phyloP scores from a whole-genome alignment of 2,329 filamentous ascomycete genomes.

The Phaeosphaeria sp. region DNA sequence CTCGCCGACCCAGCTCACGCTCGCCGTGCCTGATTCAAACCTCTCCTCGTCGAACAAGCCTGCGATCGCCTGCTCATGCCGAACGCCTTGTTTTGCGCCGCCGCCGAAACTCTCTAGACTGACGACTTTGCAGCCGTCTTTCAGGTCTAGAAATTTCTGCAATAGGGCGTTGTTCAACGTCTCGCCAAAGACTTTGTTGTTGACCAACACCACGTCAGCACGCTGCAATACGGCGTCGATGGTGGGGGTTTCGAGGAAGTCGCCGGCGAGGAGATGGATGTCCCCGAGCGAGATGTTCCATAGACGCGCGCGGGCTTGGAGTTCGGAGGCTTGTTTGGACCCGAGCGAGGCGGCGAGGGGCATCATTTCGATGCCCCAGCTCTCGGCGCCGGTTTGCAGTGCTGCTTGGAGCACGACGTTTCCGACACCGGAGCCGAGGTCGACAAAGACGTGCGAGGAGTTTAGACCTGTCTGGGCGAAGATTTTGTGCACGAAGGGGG shows the following conservation, averaged over 20 bases:
- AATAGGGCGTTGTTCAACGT: constrained; percentile 84
- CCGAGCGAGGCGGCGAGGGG: constrained; percentile 85
- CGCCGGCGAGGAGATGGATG: constrained; percentile 80
- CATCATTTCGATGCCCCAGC: constrained; percentile 98
- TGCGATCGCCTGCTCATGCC: constrained; percentile 80
- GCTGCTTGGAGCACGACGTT: constrained; percentile 96
- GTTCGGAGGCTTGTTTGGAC: constrained; percentile 80
- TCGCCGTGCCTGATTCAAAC: constrained; percentile 71
- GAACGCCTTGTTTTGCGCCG: constrained; percentile 73
- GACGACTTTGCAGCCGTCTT: constrained; percentile 86
- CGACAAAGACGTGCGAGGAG: constrained; percentile 87
- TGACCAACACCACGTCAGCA: constrained; percentile 95
- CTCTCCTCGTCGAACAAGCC: constrained; percentile 81
- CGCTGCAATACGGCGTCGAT: constrained; percentile 78
- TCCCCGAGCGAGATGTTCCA: constrained; percentile 86
- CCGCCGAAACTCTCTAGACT: constrained; percentile 88
- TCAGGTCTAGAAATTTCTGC: constrained; percentile 91
- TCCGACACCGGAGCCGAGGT: constrained; percentile 93
- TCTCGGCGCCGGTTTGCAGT: constrained; percentile 90
- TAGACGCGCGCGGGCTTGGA: constrained; percentile 80
- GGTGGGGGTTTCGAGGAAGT: constrained; percentile 77
- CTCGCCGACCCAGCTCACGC: constrained; percentile 89
- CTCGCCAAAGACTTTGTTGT: constrained; percentile 95
- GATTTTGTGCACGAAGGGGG: constrained; percentile 82
- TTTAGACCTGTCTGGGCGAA: constrained; percentile 79